phyloP scores from a whole-genome alignment of 1,139 yeast species.

The Oligophagozyma castellii region DNA sequence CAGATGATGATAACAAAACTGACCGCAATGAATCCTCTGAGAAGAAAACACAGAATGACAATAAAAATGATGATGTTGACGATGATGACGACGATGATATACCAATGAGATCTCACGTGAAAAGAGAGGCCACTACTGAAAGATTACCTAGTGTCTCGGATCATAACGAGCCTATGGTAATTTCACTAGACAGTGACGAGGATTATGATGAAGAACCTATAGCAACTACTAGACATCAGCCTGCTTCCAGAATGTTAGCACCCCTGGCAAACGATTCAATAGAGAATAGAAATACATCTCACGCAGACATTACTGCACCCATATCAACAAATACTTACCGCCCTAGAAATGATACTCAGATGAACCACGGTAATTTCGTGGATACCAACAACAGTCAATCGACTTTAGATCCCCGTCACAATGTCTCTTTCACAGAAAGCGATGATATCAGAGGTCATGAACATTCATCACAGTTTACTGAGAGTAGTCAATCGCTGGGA shows the following conservation, averaged over 20 bases:
- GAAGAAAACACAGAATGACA: neutral
- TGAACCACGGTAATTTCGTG: neutral
- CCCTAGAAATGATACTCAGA: neutral
- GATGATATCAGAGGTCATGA: conserved; percentile 1
- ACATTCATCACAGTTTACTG: too few species aligned
- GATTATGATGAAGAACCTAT: conserved; percentile 12
- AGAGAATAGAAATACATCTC: neutral
- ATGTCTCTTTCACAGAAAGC: neutral
- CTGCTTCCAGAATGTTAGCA: conserved; percentile 2
- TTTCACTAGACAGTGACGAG: conserved; percentile 25
- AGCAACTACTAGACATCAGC: too few species aligned
- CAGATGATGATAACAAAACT: conserved; percentile 19
- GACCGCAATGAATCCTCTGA: conserved; percentile 5
- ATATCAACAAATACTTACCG: too few species aligned
- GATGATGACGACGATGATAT: conserved; percentile 1
- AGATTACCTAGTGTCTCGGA: neutral
- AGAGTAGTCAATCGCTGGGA: neutral
- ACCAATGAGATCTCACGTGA: too few species aligned
- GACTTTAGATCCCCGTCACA: conserved; percentile 3
- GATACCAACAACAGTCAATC: neutral
- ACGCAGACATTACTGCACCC: neutral
- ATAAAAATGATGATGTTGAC: neutral
- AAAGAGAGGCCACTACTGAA: neutral
- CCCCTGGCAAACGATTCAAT: conserved; percentile 3
- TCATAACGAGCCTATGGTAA: conserved; percentile 16